Base-by-base conservation (phyloP, 148 eudicot species). In the Persicaria tinctoria region DNA sequence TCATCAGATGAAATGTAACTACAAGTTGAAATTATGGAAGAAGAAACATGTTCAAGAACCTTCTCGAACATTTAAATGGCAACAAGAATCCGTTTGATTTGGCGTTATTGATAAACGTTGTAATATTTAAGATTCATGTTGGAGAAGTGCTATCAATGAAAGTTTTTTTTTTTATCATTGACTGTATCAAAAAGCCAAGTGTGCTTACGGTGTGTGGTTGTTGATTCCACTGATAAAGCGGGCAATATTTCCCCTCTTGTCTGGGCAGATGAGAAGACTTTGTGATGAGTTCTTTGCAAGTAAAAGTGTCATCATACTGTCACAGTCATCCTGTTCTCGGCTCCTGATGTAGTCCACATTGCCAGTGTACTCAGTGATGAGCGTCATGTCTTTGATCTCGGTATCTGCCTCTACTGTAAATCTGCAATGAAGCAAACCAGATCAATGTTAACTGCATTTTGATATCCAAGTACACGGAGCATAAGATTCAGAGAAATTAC, bases 271-370 rank as follows among this genome's bases (percentile, higher is more conserved):
- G 76, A 95, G 84, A 38, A 92, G 90, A 75, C 96, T 92, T 51
- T 86, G 75, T 6, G 86, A 85, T 51, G 86, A 81, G 73, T 90
- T 85, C n/a, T 80, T 80, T 49, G 97, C 85, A 44, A 90, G 82
- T 72, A 95, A 89, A 75, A 95, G 98, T 20, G 96, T 92, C 97
- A 95, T 95, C 87, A 95, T 46, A 81, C 97, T 92, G 74, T 95
- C 98, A 74, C 97, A 92, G 68, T 92, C 97, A 62, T 92, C 97
- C 48, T 78, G 76, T 80, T 90, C 92, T 73, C 98, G 87, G 72
- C 89, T 95, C 82, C 76, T 89, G 8, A 90, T 82, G 84, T 83
- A 95, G 85, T 95, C 98, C 75, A 92, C 98, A 73, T 95, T 97
- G 55, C 96, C 98, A 5, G 89, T 77, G 77, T 95, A 95, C 73